Base-by-base conservation (phyloP, 306 rosid species). In the Casuarina cunninghamiana region DNA sequence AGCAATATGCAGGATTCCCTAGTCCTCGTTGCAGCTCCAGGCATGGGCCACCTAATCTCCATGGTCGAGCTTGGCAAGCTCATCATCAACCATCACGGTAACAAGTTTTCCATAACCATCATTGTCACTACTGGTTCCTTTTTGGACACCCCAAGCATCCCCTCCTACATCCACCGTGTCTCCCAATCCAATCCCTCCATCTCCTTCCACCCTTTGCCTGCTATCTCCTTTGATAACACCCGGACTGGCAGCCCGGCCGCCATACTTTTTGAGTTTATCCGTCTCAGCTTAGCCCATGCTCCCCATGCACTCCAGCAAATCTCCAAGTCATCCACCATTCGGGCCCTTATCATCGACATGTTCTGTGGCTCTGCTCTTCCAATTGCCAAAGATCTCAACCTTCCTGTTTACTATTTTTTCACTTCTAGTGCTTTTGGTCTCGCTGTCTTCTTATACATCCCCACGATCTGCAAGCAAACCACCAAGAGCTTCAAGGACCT, bases 61-160 rank as follows among this genome's bases (percentile, higher is more conserved):
- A 82, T 79, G 86, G 86, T 85, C 2, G 86, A 85, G 86, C 72
- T 85, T 0, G 86, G 76, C 69, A 82, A 77, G 80, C 74, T 86
- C 42, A 66, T 83, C 6, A 72, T 75, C 57, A 76, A 11, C 42
- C 86, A 57, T 1, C 68, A 73, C 60, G 0, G 54, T 32, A 38
- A 69, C 71, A 49, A 65, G 12, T 79, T 73, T 78, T 73, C 78
- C 53, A 53, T 86, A 57, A 75, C 76, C 76, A 51, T 85, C 72
- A 61, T 85, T 66, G 42, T 65, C 65, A 43, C 77, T 41, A 75
- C 73, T 3, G 85, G 83, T 38, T 26, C 65, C 12, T 0, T n/a
- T 1, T 0, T 15, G 2, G 61, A 79, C 76, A 39, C 51, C 1
- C 68, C 84, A 0, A 58, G 49, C 43, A 17, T 84, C 7, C 15